Evolutionary conservation across 2,329 filamentous ascomycete genomes (phyloP).

Genomic region (Dryadomyces quercus-mongolicae): DNA sequence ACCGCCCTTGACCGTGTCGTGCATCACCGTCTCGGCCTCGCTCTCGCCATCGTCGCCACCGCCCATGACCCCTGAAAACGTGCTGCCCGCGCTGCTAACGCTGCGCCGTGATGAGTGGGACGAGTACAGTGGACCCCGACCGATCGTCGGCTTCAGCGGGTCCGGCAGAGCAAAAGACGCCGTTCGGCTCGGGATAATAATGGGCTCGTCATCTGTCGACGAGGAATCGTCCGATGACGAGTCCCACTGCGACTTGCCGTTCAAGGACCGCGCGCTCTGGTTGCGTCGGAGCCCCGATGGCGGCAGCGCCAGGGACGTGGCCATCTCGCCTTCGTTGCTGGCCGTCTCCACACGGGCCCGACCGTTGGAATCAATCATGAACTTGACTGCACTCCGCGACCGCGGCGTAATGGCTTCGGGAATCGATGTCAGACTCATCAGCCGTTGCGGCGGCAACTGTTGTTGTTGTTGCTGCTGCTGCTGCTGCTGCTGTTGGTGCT

Average conservation of each 20-base stretch:
- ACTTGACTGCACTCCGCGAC: slow-evolving; percentile 44
- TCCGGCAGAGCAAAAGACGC: slow-evolving; percentile 46
- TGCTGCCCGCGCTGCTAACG: slow-evolving; percentile 33
- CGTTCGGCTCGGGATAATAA: slow-evolving; percentile 50
- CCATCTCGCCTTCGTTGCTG: slow-evolving; percentile 24
- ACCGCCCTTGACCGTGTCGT: slow-evolving; percentile 23
- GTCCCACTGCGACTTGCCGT: slow-evolving; percentile 22
- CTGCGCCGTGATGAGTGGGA: slow-evolving; percentile 27
- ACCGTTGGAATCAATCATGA: slow-evolving; percentile 51
- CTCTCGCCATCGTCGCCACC: slow-evolving; percentile 33
- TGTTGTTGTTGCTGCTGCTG: slow-evolving; percentile 9
- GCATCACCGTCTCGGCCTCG: slow-evolving; percentile 46
- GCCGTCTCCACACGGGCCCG: slow-evolving; percentile 44
- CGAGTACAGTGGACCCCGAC: slow-evolving; percentile 32
- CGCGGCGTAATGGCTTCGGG: slow-evolving; percentile 32
- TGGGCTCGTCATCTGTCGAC: slow-evolving; percentile 52
- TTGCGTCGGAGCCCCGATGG: slow-evolving; percentile 9
- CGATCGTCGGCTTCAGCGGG: slow-evolving; percentile 32
- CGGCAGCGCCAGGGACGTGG: slow-evolving; percentile 2
- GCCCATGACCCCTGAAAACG: slow-evolving; percentile 19
- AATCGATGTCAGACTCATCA: slow-evolving; percentile 44
- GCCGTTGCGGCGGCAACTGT: slow-evolving; percentile 27
- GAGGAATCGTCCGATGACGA: slow-evolving; percentile 38
- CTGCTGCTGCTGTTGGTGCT: slow-evolving; percentile 23
- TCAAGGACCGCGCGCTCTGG: slow-evolving; percentile 14